These are phyloP conservation scores for Coniochaeta hoffmannii DNA, from an alignment of 2,329 filamentous ascomycete genomes.

Conservation along the genomic window DNA sequence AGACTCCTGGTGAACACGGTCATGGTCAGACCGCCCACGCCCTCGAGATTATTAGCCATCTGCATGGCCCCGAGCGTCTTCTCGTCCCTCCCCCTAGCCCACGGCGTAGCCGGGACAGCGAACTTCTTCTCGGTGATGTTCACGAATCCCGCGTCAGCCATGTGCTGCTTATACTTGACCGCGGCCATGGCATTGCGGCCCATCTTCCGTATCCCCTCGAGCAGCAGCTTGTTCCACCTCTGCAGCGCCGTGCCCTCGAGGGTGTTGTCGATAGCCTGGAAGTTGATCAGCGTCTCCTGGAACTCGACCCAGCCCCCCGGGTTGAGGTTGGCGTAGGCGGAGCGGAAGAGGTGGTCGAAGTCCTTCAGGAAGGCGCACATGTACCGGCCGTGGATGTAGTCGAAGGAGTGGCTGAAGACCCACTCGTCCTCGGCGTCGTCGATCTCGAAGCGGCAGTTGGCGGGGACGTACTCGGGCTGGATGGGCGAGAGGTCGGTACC, in stretches of 20 bases:
- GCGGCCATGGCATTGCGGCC: not conserved
- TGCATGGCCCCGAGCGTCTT: slow-evolving; percentile 15
- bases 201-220: slow-evolving; percentile 3
- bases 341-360: slow-evolving; percentile 13
- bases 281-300: slow-evolving; percentile 10
- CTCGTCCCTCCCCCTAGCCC: slow-evolving; percentile 13
- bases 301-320: slow-evolving; percentile 18
- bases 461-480: slow-evolving; percentile 1
- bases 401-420: slow-evolving; percentile 26
- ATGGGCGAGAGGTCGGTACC: slow-evolving; percentile 1
- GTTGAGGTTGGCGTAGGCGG: slow-evolving; percentile 12
- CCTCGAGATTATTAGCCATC: slow-evolving; percentile 14
- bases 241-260: slow-evolving; percentile 11
- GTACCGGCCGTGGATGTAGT: slow-evolving; percentile 16
- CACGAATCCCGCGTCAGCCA: slow-evolving; percentile 13
- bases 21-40: slow-evolving; percentile 15
- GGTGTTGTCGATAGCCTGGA: slow-evolving; percentile 11
- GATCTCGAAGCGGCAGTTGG: slow-evolving; percentile 44
- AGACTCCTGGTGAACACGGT: slow-evolving; percentile 13
- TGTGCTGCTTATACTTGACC: slow-evolving; percentile 9
- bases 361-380: slow-evolving; percentile 14
- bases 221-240: slow-evolving; percentile 11
- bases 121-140: slow-evolving; percentile 12
- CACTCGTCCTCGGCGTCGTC: slow-evolving; percentile 41
- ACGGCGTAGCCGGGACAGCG: slow-evolving; percentile 12